Conservation (phyloP, 164 flowering plant species). For the Santalum album region DNA sequence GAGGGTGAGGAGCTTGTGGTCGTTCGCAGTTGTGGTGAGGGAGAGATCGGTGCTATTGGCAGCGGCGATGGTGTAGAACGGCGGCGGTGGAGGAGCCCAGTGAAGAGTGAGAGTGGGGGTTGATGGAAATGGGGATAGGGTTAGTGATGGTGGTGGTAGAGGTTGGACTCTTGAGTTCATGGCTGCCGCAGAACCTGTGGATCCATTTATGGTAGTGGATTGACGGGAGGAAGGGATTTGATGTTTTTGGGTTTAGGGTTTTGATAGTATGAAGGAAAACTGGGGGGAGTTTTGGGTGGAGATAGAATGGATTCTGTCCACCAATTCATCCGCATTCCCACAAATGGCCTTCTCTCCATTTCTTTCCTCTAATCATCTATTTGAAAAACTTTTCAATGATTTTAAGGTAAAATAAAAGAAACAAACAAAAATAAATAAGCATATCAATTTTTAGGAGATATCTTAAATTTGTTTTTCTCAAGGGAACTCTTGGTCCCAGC, state of each 20-base stretch:
- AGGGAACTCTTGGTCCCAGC: no score
- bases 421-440: no score
- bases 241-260: no score
- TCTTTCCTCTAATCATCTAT: no score
- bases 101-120: constrained; percentile 19
- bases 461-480: no score
- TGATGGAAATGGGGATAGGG: constrained; percentile 17
- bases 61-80: constrained; percentile 15
- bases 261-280: neutral
- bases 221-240: neutral
- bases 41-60: constrained; percentile 15
- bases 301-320: neutral
- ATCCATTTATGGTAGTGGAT: constrained; percentile 18
- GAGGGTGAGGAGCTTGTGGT: constrained; percentile 40
- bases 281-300: constrained; percentile 16
- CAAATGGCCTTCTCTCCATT: no score
- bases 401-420: no score
- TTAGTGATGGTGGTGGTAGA: constrained; percentile 3
- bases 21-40: constrained; percentile 10
- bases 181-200: constrained; percentile 1
- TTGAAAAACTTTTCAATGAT: no score
- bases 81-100: constrained; percentile 11
- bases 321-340: neutral
- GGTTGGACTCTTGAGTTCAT: constrained; percentile 24
- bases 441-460: no score